Conservation (phyloP, 2,329 filamentous ascomycete species). For the Thermothelomyces thermophilus region DNA sequence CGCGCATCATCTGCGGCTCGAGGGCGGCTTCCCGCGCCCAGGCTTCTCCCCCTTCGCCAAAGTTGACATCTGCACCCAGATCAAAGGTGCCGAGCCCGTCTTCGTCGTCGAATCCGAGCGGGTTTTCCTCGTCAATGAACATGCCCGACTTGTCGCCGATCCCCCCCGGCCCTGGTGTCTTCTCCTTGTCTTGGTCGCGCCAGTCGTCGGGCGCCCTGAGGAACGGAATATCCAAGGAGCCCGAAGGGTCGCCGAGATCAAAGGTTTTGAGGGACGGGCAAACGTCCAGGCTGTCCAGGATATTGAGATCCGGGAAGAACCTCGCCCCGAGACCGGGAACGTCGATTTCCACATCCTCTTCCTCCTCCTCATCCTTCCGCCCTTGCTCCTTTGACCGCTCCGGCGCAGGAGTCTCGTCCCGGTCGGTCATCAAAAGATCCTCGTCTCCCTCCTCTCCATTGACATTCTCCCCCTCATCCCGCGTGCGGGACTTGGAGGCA, state of each 20-base stretch:
- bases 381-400: constrained; percentile 37
- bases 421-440: constrained; percentile 16
- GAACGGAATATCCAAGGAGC: constrained; percentile 84
- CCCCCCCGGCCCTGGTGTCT: constrained; percentile 45
- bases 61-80: constrained; percentile 65
- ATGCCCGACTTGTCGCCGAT: constrained; percentile 65
- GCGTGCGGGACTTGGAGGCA: constrained; percentile 34
- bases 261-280: constrained; percentile 94
- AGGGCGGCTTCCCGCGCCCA: constrained; percentile 89
- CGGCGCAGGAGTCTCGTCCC: constrained; percentile 10
- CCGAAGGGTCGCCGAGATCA: constrained; percentile 79
- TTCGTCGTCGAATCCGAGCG: constrained; percentile 73
- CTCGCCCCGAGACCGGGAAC: constrained; percentile 64
- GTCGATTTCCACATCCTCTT: constrained; percentile 68
- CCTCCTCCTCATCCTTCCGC: too few relatives aligned
- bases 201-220: constrained; percentile 84
- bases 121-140: constrained; percentile 81
- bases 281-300: constrained; percentile 79
- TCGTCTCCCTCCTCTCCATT: constrained; percentile 35
- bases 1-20: constrained; percentile 78
- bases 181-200: constrained; percentile 62
- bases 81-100: constrained; percentile 69
- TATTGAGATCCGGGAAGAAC: constrained; percentile 77
- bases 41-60: constrained; percentile 91
- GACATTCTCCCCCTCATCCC: constrained; percentile 31